Base-by-base conservation (phyloP, 1,284 basidiomycete genomes). In the Microbotryum lychnidis-dioicae region DNA sequence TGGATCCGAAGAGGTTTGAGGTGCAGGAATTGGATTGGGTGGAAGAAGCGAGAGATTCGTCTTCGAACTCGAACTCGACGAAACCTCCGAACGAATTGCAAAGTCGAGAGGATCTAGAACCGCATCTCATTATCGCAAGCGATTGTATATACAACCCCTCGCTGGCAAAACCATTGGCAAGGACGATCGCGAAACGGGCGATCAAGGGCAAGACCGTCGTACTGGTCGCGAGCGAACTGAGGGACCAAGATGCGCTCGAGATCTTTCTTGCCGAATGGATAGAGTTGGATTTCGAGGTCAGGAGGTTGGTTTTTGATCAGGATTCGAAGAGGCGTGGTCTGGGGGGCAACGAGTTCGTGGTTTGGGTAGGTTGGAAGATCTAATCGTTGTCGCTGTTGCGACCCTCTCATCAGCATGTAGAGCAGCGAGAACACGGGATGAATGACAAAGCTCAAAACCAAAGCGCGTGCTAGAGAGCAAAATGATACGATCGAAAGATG, bases 81-180 rank as follows among this genome's bases (percentile, higher is more conserved):
- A 33, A 4, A 6, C 16, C 3, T n/a, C 25, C 8, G 8, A 20
- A 9, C 27, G 27, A 6, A 3, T 16, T 23, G 37, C 27, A 27
- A 31, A 10, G 14, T 23, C 50, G 25, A 51, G 20, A 16, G 25
- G 14, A 23, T 6, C 25, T 16, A 27, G 31, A 16, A 18, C 57
- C 60, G 3, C 60, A 65, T 27, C 18, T 69, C 4, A 61, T 70
- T 51, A 25, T 70, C 31, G 66, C 66, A 3, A 46, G 54, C 12
- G 69, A 70, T 37, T 69, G 68, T 33, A 53, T 70, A 46, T 70
- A 68, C 66, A 69, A 70, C 55, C 66, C 68, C 6, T 48, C 57
- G 2, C 56, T 70, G 8, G 53, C 64, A 0, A 51, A 44, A 0
- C 59, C 67, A 8, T 61, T 70, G 6, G 58, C 62, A 1, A 58